phyloP scores from a whole-genome alignment of 164 flowering plant species.

The Houttuynia cordata region DNA sequence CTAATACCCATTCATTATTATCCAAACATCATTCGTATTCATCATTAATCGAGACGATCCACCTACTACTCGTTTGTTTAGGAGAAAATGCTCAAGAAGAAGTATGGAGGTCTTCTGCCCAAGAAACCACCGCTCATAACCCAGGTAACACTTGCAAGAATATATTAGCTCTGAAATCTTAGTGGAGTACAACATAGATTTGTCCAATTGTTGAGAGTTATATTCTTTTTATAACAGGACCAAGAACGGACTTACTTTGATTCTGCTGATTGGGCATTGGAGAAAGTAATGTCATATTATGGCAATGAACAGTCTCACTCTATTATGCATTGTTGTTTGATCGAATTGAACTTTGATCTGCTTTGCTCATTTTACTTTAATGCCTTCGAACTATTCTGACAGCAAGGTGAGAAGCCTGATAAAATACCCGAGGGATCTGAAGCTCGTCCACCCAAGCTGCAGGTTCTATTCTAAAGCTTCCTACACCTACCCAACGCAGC shows the following conservation, averaged over 20 bases:
- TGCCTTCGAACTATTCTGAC: constrained; percentile 13
- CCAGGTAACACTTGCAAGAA: constrained; percentile 27
- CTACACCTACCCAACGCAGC: not conserved
- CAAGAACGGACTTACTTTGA: constrained; percentile 62
- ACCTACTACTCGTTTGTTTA: constrained; percentile 13
- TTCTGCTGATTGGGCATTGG: constrained; percentile 73
- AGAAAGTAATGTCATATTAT: constrained; percentile 28
- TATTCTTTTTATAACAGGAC: constrained; percentile 20
- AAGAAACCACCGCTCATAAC: constrained; percentile 71
- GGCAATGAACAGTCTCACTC: not conserved
- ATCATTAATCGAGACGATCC: not conserved
- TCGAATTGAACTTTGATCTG: not conserved
- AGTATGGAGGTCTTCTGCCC: constrained; percentile 74
- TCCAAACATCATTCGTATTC: not conserved
- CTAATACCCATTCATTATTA: not conserved
- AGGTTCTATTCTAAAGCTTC: constrained; percentile 21
- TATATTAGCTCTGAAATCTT: not conserved
- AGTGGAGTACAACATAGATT: too few species aligned
- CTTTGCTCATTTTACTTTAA: not conserved
- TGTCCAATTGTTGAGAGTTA: too few species aligned
- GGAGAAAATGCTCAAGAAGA: constrained; percentile 66
- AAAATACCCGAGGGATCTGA: constrained; percentile 74
- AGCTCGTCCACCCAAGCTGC: constrained; percentile 58
- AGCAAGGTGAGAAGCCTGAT: constrained; percentile 59
- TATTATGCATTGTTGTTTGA: not conserved